Evolutionary conservation across 23 red algal genomes (phyloP), one percentile per base, ranked within the genome.

Genomic region (Gracilaria gracilis): DNA sequence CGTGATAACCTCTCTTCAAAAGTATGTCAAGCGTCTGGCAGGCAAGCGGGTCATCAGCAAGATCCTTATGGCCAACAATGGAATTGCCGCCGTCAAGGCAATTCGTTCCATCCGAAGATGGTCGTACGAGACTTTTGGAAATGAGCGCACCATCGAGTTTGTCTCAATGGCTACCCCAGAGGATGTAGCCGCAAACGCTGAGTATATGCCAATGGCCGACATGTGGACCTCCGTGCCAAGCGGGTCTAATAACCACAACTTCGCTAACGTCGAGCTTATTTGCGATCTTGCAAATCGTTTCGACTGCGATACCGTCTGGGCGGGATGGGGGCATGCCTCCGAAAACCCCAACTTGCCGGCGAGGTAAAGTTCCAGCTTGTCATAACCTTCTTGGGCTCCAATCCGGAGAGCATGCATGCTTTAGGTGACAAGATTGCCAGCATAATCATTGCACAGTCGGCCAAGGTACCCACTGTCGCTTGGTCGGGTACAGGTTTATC

Each of bases 81-180:
- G 97, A 27, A 99, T 99, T 24, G 97, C 97, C 16, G 97, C 97
- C n/a, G 97, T 99, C 79, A 99, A 99, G 74, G 88, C 88, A 48
- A 99, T 99, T 62, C 94, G 97, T 17, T 95, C 91, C 79, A 99
- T 99, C 62, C 93, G 97, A 59, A 54, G 81, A 67, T 99, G 97
- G 97, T 62, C 84, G 15, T 99, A 99, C 75, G 97, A 99, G 84
- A 93, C 93, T 24, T 96, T 99, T 78, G 91, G 91, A 39, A 73
- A 96, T 66, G 97, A 96, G 67, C 97, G 91, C 47, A 75, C 88
- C 67, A 71, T 99, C 23, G 87, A 85, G 90, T 96, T 99, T 92
- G 95, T 96, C 49, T 84, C 77, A 23, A 96, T 99, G 91, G 97
- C 97, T 34, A 99, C 97, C 25, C 97, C 97, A 20, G 97, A 99